These are phyloP conservation scores for Seiridium unicorne DNA, from an alignment of 2,329 filamentous ascomycete genomes.

Conservation along the genomic window DNA sequence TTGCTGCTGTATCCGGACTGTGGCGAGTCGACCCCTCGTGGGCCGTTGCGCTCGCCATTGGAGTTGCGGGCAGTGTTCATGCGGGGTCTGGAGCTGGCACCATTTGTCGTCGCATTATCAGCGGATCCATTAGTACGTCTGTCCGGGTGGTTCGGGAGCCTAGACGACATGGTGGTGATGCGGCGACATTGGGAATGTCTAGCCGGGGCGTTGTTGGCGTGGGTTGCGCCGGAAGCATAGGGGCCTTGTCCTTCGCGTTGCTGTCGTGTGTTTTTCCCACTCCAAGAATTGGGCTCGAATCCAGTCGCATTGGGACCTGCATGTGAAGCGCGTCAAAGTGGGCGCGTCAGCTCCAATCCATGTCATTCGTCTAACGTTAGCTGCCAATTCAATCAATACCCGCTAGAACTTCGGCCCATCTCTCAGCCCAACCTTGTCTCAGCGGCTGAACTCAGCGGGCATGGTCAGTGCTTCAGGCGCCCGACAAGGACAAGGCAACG, in stretches of 20 bases:
- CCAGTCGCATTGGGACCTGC: background rate
- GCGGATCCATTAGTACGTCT: conserved; percentile 41
- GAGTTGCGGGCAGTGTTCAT: conserved; percentile 16
- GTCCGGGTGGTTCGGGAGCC: conserved; percentile 35
- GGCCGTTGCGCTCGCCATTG: conserved; percentile 6
- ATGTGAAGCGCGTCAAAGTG: conserved; percentile 6
- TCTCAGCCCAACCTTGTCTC: no score
- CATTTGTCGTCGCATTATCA: conserved; percentile 18
- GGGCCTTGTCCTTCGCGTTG: background rate
- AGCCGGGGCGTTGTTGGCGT: conserved; percentile 2
- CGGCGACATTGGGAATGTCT: conserved; percentile 22
- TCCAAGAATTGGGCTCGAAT: conserved; percentile 9
- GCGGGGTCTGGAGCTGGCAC: conserved; percentile 24
- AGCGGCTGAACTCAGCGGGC: background rate
- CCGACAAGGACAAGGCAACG: background rate
- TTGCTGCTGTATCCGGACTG: conserved; percentile 27
- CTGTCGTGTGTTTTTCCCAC: background rate
- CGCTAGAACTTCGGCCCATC: conserved; percentile 1
- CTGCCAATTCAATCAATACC: background rate
- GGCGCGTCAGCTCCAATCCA: background rate
- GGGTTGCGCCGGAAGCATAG: conserved; percentile 13
- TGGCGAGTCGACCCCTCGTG: conserved; percentile 20
- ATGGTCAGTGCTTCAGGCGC: conserved; percentile 6
- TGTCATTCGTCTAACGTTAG: background rate
- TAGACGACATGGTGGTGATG: conserved; percentile 29